These are phyloP conservation scores for Verticillium zaregamsianum DNA, from an alignment of 2,329 filamentous ascomycete species.

Conservation along the genomic window DNA sequence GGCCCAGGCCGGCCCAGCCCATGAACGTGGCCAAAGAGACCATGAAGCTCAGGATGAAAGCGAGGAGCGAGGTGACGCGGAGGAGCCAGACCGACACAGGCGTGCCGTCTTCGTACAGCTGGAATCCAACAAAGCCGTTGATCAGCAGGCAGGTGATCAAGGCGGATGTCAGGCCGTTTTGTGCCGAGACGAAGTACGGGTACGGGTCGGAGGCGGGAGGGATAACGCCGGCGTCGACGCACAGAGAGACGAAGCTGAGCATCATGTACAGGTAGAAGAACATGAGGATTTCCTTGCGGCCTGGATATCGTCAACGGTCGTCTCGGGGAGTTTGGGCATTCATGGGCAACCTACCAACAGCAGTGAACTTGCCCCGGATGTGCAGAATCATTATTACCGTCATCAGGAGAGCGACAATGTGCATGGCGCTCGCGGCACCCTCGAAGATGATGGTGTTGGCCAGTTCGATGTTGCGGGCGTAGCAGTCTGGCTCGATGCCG, in stretches of 20 bases:
- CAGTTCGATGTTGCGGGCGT: constrained; percentile 89
- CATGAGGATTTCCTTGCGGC: constrained; percentile 67
- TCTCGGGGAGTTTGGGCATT: background rate
- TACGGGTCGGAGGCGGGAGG: constrained; percentile 77
- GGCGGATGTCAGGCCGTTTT: constrained; percentile 80
- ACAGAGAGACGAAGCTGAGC: constrained; percentile 80
- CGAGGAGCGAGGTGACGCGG: constrained; percentile 69
- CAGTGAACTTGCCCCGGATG: constrained; percentile 95
- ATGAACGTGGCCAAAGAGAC: constrained; percentile 92
- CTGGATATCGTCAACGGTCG: constrained; percentile 21
- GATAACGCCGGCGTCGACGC: constrained; percentile 89
- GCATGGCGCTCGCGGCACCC: constrained; percentile 83
- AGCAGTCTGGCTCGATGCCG: constrained; percentile 89
- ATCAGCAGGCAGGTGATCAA: constrained; percentile 86
- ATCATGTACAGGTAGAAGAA: constrained; percentile 98
- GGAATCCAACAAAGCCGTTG: constrained; percentile 98
- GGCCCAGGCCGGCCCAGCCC: constrained; percentile 78
- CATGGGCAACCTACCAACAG: constrained; percentile 66
- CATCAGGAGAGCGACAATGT: constrained; percentile 88
- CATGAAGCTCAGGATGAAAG: constrained; percentile 83
- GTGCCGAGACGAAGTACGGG: constrained; percentile 86
- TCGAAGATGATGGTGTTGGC: constrained; percentile 99
- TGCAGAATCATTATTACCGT: constrained; percentile 97
- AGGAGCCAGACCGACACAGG: constrained; percentile 91
- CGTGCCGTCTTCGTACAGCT: constrained; percentile 96